Evolutionary conservation across 2,329 filamentous ascomycete species (phyloP), one percentile per base, ranked within the genome.

Genomic region (Talaromyces marneffei): DNA sequence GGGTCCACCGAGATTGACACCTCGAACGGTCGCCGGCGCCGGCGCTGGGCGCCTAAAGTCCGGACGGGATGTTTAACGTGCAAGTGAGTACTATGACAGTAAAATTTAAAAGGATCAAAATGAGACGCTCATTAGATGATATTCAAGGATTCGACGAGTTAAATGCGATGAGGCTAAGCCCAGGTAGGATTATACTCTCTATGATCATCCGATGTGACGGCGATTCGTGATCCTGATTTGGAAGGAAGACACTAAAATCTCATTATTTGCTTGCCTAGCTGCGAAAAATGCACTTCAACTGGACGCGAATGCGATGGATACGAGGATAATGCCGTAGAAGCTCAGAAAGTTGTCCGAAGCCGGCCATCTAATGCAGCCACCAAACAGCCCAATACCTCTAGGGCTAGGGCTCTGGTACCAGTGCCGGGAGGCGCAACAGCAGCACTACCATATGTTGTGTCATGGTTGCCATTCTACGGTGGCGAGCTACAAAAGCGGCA

Each of bases 61-160:
- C 60, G 60, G 25, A 62, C 60, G 14, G 60, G 60, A n/a, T 62
- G 60, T 29, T 33, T 59, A 33, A 59, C 56, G n/a, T 62, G 60
- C 56, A 62, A 62, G 60, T 62, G 35, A 25, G 60, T 52, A n/a
- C n/a, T n/a, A 35, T 20, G 16, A 20, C 29, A 16, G 10, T 25
- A 16, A 16, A 18, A 16, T 25, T 18, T 25, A 20, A 20, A 35
- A 5, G 3, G 8, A 5, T 35, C 20, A 18, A 23, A 16, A 35
- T 23, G 14, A 31, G n/a, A 37, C 4, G 25, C 27, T 48, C 33
- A 52, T 16, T 6, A 29, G 25, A 7, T 25, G 4, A 56, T 16
- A 1, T 4, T 50, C 9, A 16, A 62, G 60, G 20, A 56, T 62
- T 20, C 60, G 60, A 18, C 60, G 60, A 39, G 55, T 62, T 18